Base-by-base conservation (phyloP, 108 stramenopile genomes). In the Fragilaria crotonensis region DNA sequence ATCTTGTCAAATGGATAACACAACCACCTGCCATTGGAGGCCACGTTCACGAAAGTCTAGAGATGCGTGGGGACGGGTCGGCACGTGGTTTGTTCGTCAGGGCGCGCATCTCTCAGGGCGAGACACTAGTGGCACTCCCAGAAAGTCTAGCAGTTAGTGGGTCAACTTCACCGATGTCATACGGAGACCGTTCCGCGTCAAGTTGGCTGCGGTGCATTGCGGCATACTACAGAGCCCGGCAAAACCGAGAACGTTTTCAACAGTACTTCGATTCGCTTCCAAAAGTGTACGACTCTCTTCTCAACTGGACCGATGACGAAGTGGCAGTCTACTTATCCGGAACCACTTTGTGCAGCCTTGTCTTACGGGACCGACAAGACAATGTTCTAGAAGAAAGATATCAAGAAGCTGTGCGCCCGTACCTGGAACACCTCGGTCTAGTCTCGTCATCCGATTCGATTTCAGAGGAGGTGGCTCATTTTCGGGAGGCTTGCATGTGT, bases 241-340 rank as follows among this genome's bases (percentile, higher is more conserved):
- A 30, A 54, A 23, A 48, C 18, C 5, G 11, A 11, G 1, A 33
- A 46, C 4, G 11, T 0, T 66, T 53, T 45, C 3, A 48, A 36
- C 67, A 77, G 0, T 90, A 87, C 48, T 57, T 92, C n/a, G 48
- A 57, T 18, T 85, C 87, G 7, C 65, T 92, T 3, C 90, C 90
- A 1, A 33, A 32, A 23, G 30, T 54, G 33, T 92, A 87, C 66
- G 90, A 92, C 52, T 80, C 87, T 5, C 60, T 92, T 0, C 46
- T 80, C 33, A 56, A 76, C 25, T 92, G 90, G 90, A 44, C 71
- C 3, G 47, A 67, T 3, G 69, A 69, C 28, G 72, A 89, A 53
- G 46, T 87, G 18, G 30, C 56, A 52, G 48, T 26, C 1, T 86
- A 67, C 46, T 55, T 89, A 47, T 59, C 57, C 1, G 87, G 87